Conservation (phyloP, 129 eudicot species). For the Flaveria sonorensis region DNA sequence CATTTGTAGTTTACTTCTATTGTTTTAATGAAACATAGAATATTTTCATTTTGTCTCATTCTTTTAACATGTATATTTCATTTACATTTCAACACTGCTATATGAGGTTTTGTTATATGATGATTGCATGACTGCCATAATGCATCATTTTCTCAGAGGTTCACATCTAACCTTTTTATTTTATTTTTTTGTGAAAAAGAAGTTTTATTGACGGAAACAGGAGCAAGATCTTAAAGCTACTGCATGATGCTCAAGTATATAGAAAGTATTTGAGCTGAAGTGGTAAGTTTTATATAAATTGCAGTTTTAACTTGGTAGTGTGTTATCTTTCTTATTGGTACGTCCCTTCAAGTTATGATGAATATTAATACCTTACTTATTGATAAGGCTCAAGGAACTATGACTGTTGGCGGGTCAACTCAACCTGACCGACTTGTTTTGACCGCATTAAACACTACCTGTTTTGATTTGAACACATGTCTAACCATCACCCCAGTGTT, state of each 20-base stretch:
- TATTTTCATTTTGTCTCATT: background rate
- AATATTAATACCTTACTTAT: background rate
- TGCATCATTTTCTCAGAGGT: slow-evolving; percentile 24
- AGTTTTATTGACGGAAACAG: slow-evolving; percentile 32
- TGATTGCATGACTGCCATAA: background rate
- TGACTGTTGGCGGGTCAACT: background rate
- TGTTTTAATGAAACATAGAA: background rate
- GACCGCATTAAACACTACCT: background rate
- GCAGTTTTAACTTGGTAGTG: background rate
- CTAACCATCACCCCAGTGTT: background rate
- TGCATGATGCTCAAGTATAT: slow-evolving; percentile 15
- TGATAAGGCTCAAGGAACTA: slow-evolving; percentile 1
- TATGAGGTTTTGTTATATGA: slow-evolving; percentile 5
- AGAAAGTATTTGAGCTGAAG: slow-evolving; percentile 10
- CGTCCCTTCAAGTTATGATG: background rate
- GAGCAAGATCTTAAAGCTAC: slow-evolving; percentile 13
- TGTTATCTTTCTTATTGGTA: background rate
- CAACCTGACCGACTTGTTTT: background rate
- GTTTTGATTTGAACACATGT: background rate
- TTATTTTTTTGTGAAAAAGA: slow-evolving; percentile 27
- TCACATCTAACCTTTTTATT: slow-evolving; percentile 10
- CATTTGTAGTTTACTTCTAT: slow-evolving; percentile 10
- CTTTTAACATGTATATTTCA: slow-evolving; percentile 9
- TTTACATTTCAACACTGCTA: background rate
- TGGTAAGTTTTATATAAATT: background rate